phyloP scores from a whole-genome alignment of 495 filamentous ascomycete genomes.

The Penicillium goetzii region DNA sequence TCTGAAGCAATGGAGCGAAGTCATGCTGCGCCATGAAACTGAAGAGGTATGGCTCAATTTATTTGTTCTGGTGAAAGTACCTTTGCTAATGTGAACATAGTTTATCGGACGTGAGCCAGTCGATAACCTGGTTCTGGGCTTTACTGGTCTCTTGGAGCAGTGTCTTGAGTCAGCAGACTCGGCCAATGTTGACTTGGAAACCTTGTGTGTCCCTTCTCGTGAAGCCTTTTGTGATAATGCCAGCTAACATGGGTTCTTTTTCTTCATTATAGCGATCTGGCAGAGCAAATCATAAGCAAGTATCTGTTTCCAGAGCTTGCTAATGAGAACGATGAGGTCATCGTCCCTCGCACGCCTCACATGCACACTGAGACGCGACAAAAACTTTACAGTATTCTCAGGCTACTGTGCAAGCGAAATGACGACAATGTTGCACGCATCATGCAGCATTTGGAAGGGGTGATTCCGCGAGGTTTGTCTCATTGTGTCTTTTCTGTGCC shows the following conservation, averaged over 20 bases:
- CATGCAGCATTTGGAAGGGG: constrained; percentile 54
- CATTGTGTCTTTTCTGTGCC: not conserved
- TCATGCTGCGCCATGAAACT: constrained; percentile 59
- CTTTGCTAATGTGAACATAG: constrained; percentile 25
- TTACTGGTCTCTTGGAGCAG: constrained; percentile 50
- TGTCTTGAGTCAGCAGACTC: constrained; percentile 54
- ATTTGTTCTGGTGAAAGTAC: no score
- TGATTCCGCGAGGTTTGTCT: constrained; percentile 53
- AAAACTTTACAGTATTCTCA: constrained; percentile 66
- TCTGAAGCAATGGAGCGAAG: constrained; percentile 54
- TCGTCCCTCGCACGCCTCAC: constrained; percentile 48
- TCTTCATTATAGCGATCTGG: constrained; percentile 46
- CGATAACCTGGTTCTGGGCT: constrained; percentile 53
- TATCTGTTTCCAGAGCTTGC: constrained; percentile 72
- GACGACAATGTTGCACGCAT: constrained; percentile 54
- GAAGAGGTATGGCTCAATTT: constrained; percentile 42
- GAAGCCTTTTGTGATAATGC: not conserved
- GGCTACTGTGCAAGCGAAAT: constrained; percentile 57
- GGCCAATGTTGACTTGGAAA: constrained; percentile 49
- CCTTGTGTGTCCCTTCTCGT: constrained; percentile 34
- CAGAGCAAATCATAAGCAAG: constrained; percentile 62
- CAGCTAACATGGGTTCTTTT: not conserved
- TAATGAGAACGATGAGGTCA: constrained; percentile 23
- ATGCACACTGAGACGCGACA: constrained; percentile 61
- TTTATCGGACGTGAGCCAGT: constrained; percentile 55